Evolutionary conservation across 371 early-diverging fungal species (phyloP).

Genomic region (Haplosporangium sp.): DNA sequence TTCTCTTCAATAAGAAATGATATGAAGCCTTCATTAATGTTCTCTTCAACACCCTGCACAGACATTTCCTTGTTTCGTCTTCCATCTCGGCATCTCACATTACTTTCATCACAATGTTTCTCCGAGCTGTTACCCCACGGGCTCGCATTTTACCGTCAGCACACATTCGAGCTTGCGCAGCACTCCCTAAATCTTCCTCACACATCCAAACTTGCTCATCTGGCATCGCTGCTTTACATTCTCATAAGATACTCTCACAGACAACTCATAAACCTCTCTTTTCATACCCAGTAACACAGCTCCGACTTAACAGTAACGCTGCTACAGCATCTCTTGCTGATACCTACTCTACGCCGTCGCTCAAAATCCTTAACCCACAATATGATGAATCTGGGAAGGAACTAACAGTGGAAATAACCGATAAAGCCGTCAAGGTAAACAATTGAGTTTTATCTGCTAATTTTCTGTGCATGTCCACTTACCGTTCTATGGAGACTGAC

Average conservation of each 20-base stretch:
- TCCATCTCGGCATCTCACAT: slow-evolving; percentile 6
- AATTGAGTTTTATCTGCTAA: not conserved
- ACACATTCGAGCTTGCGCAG: slow-evolving; percentile 28
- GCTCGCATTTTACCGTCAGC: not conserved
- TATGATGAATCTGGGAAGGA: slow-evolving; percentile 48
- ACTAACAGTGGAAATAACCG: slow-evolving; percentile 44
- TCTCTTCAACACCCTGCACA: not conserved
- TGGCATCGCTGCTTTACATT: not conserved
- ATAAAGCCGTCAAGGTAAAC: slow-evolving; percentile 52
- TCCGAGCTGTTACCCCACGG: not conserved
- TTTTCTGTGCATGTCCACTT: not conserved
- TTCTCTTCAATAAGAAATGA: no score
- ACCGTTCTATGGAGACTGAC: not conserved
- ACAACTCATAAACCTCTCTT: not conserved
- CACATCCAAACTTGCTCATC: not conserved
- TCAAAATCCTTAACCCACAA: slow-evolving; percentile 47
- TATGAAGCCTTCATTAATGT: not conserved
- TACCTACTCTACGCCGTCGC: not conserved
- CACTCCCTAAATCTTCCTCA: not conserved
- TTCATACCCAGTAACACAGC: not conserved
- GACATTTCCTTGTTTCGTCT: not conserved
- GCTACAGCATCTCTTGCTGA: slow-evolving; percentile 7
- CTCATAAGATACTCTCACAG: not conserved
- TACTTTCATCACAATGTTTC: not conserved
- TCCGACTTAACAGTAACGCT: slow-evolving; percentile 24